Conservation (phyloP, 179 eudicot genomes). For the Drosera spatulata region DNA sequence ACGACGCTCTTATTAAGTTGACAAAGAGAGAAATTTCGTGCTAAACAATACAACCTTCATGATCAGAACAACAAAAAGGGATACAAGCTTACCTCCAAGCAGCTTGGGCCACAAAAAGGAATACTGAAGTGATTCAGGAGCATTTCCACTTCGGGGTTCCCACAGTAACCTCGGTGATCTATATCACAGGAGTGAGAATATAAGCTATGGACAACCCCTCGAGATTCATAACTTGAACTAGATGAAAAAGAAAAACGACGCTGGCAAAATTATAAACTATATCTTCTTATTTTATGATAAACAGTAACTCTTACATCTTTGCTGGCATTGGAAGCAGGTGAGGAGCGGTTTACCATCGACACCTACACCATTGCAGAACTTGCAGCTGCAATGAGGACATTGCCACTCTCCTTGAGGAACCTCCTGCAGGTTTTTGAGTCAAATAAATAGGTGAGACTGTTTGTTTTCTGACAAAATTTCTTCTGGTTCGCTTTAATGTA, state of each 20-base stretch:
- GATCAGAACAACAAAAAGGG: background rate
- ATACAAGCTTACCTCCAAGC: slow-evolving; percentile 26
- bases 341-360: slow-evolving; percentile 2
- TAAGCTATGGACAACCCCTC: too few species aligned
- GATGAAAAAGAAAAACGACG: too few species aligned
- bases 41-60: too few species aligned
- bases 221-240: too few species aligned
- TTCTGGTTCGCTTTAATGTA: too few species aligned
- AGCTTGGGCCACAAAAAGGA: slow-evolving; percentile 26
- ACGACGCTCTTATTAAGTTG: too few species aligned
- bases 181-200: background rate
- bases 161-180: slow-evolving; percentile 39
- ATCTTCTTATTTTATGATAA: too few species aligned
- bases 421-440: slow-evolving; percentile 18
- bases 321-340: slow-evolving; percentile 34
- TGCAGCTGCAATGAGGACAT: slow-evolving; percentile 50
- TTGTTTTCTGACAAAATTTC: too few species aligned
- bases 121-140: slow-evolving; percentile 1
- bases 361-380: slow-evolving; percentile 19
- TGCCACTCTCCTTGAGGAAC: slow-evolving; percentile 29
- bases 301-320: slow-evolving; percentile 22
- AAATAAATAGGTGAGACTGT: background rate
- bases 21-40: too few species aligned
- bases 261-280: too few species aligned
- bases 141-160: background rate